These are phyloP conservation scores for Diplodia corticola DNA, from an alignment of 2,329 filamentous ascomycete genomes.

Conservation along the genomic window DNA sequence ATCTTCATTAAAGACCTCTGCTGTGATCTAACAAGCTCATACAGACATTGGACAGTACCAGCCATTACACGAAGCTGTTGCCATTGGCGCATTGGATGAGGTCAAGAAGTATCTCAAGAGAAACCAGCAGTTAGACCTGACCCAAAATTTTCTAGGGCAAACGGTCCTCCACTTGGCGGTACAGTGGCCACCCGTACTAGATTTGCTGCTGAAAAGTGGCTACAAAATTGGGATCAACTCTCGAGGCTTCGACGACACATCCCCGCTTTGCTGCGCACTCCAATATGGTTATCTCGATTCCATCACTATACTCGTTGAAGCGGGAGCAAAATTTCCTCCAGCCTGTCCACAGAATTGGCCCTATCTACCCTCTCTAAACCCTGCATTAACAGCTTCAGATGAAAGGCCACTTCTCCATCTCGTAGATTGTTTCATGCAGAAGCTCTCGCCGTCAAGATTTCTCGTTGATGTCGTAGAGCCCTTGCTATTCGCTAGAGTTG, in stretches of 20 bases:
- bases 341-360: no score
- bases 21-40: background rate
- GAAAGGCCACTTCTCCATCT: background rate
- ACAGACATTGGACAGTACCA: background rate
- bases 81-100: background rate
- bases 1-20: background rate
- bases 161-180: background rate
- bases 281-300: background rate
- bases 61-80: background rate
- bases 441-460: background rate
- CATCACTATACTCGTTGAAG: background rate
- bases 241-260: background rate
- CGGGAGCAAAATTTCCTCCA: background rate
- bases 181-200: background rate
- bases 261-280: background rate
- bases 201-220: background rate
- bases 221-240: background rate
- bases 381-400: background rate
- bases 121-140: background rate
- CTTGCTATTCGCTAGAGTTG: background rate
- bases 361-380: background rate
- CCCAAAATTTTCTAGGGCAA: background rate
- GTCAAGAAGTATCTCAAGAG: background rate
- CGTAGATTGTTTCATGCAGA: background rate
- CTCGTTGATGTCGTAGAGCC: background rate